Evolutionary conservation across 148 eudicot genomes (phyloP).

Genomic region (Rhododendron kiyosumense): DNA sequence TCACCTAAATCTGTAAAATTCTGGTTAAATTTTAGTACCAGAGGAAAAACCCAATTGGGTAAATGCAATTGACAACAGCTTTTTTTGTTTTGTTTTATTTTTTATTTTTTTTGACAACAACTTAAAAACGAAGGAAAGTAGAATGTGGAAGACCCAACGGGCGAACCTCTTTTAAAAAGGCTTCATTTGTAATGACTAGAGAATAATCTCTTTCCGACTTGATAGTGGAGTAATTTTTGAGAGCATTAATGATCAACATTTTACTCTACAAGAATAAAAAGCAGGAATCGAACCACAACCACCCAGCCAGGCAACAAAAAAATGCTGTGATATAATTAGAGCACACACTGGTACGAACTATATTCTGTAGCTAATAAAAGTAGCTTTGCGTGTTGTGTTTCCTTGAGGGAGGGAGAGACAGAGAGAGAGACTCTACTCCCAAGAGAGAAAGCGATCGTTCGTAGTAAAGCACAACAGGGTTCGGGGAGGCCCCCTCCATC

Average conservation of each 20-base stretch:
- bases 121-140: not conserved
- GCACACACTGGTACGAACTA: not conserved
- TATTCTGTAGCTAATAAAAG: not conserved
- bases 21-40: not conserved
- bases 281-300: not conserved
- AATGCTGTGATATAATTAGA: not conserved
- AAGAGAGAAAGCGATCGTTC: not conserved
- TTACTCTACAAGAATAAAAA: not conserved
- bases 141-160: not conserved
- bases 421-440: not conserved
- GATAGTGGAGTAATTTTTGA: not conserved
- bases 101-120: not conserved
- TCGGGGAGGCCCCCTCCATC: not conserved
- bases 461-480: not conserved
- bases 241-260: not conserved
- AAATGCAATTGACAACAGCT: not conserved
- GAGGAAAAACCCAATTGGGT: not conserved
- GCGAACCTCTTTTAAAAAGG: not conserved
- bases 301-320: not conserved
- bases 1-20: not conserved
- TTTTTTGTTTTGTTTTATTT: too few species aligned
- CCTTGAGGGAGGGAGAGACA: not conserved
- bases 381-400: not conserved
- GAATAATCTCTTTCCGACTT: not conserved
- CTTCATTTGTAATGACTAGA: not conserved